Evolutionary conservation across 2,329 filamentous ascomycete species (phyloP).

Genomic region (Arthrobotrys pseudoclavata): DNA sequence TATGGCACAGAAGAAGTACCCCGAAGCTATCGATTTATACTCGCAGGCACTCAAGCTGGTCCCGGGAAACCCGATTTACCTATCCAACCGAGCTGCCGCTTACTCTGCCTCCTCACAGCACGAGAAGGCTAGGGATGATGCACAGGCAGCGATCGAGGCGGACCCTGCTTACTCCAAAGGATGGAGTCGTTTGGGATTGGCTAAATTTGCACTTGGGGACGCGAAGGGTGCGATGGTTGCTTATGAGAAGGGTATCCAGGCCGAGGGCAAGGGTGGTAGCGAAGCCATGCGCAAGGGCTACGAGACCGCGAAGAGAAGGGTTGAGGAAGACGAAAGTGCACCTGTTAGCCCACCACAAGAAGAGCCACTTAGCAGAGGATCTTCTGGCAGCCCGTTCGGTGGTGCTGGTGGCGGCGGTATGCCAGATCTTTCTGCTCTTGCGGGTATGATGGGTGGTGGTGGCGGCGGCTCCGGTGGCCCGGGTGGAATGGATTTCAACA

Average conservation of each 20-base stretch:
- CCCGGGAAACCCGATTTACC: conserved; percentile 92
- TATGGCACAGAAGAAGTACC: conserved; percentile 94
- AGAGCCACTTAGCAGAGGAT: conserved; percentile 69
- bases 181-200: conserved; percentile 92
- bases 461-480: conserved; percentile 71
- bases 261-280: conserved; percentile 92
- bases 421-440: conserved; percentile 79
- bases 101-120: conserved; percentile 89
- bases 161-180: conserved; percentile 97
- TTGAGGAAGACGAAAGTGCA: conserved; percentile 80
- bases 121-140: conserved; percentile 84
- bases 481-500: conserved; percentile 86
- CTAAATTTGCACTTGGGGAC: conserved; percentile 90
- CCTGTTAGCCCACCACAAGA: conserved; percentile 70
- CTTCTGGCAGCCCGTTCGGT: conserved; percentile 62
- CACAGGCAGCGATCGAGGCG: conserved; percentile 86
- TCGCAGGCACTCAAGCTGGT: conserved; percentile 84
- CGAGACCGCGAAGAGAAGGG: conserved; percentile 89
- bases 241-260: conserved; percentile 90
- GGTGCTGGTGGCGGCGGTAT: conserved; percentile 72
- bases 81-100: conserved; percentile 96
- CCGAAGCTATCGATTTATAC: conserved; percentile 85
- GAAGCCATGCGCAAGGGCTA: conserved; percentile 98
- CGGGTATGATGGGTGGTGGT: conserved; percentile 79
- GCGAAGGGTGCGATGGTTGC: conserved; percentile 93